These are phyloP conservation scores for Saccharomycopsis babjevae DNA, from an alignment of 805 yeast genomes.

Conservation along the genomic window DNA sequence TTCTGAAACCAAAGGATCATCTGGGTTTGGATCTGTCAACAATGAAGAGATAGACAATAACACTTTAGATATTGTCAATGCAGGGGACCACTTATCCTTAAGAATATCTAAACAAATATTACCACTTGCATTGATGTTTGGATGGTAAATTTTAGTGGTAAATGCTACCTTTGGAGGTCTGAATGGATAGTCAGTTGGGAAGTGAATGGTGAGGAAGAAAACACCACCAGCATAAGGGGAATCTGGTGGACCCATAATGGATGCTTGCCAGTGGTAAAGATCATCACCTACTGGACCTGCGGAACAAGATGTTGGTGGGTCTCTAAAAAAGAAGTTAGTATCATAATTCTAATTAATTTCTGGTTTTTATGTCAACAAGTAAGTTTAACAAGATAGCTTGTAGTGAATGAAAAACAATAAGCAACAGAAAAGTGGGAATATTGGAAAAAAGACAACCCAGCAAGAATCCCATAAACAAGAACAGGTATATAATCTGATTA, in stretches of 20 bases:
- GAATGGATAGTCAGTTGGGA: conserved; percentile 98
- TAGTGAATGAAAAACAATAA: no score
- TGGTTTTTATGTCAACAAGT: no score
- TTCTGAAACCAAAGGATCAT: conserved; percentile 97
- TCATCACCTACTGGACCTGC: conserved; percentile 99
- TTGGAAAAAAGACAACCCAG: no score
- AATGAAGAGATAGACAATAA: conserved; percentile 89
- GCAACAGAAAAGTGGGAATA: no score
- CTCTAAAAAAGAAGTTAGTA: conserved; percentile 39
- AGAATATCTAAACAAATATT: conserved; percentile 93
- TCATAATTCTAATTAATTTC: not conserved
- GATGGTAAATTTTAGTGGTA: conserved; percentile 95
- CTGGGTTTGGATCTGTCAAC: conserved; percentile 96
- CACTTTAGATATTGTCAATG: conserved; percentile 91
- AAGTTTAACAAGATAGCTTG: no score
- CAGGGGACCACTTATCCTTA: conserved; percentile 99
- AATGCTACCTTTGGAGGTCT: conserved; percentile 93
- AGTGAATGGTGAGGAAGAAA: conserved; percentile 89
- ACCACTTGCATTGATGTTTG: conserved; percentile 93
- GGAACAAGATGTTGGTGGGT: conserved; percentile 97
- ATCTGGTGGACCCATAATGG: conserved; percentile 98
- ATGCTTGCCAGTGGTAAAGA: conserved; percentile 98
- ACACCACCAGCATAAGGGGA: conserved; percentile 88
- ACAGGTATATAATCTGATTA: no score
- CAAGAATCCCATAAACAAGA: no score